Evolutionary conservation across 805 yeast species (phyloP), one percentile per base, ranked within the genome.

Genomic region (Wickerhamiella hasegawae): DNA sequence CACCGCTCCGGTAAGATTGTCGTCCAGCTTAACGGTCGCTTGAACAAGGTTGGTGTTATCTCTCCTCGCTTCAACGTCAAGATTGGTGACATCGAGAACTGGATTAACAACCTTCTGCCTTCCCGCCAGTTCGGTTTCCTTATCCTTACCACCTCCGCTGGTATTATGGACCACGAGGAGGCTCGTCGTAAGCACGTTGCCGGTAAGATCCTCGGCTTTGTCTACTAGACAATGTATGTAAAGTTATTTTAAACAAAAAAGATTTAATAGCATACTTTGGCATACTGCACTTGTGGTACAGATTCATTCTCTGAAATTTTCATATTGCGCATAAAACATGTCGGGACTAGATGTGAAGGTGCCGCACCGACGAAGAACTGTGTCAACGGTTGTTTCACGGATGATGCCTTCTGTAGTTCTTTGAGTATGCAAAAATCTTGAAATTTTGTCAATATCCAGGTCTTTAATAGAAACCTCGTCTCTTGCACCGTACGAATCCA

Each of bases 131-230:
- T 85, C 61, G 97, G 97, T 71, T 84, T 67, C 78, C 85, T 85
- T 61, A 81, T 85, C 68, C 76, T 85, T 65, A 87, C 97, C 69
- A 85, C 97, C 57, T 87, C 96, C 58, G 95, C 96, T 57, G 97
- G 97, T 72, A 85, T 85, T 59, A 84, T 85, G 94, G 96, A 87
- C 76, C 97, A 85, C 74, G 96, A 87, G 75, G 96, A 85, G 73
- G 97, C 97, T 60, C 82, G 94, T 78, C 80, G 96, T 77, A 87
- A 85, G 81, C 96, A 85, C 73, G 96, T 85, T 56, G 83, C 95
- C 55, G 97, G 97, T 68, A 85, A 85, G 77, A 80, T 85, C 68
- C 79, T 85, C 62, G 97, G 96, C 63, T 85, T 82, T 73, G 95
- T 85, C 51, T 85, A 85, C 80, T 85, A 80, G 59, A 51, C 22